These are phyloP conservation scores for Melaleuca quinquenervia DNA, from an alignment of 345 rosid genomes.

Conservation along the genomic window DNA sequence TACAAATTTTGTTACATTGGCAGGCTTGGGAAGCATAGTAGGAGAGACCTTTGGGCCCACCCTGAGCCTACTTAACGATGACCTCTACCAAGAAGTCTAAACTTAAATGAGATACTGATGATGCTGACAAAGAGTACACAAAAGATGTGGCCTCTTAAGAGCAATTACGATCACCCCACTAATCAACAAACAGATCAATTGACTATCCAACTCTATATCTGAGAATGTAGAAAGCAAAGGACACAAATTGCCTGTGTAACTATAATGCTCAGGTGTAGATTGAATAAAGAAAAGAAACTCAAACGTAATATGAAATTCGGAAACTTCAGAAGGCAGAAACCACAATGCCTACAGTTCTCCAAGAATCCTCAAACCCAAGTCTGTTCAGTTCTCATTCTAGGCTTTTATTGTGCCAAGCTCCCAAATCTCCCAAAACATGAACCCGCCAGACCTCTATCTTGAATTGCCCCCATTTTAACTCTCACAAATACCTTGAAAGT, in stretches of 20 bases:
- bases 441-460: background rate
- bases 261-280: background rate
- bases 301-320: background rate
- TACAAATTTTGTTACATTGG: background rate
- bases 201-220: background rate
- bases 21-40: background rate
- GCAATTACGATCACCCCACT: background rate
- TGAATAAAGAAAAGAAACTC: background rate
- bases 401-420: background rate
- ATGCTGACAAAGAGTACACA: background rate
- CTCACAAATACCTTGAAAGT: background rate
- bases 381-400: background rate
- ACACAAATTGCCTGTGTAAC: background rate
- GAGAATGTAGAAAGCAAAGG: background rate
- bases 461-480: background rate
- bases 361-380: background rate
- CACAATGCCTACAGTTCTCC: background rate
- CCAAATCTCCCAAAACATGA: background rate
- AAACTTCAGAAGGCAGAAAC: background rate
- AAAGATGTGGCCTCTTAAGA: background rate
- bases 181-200: background rate
- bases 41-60: background rate
- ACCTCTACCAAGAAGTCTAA: background rate
- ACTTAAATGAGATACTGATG: background rate
- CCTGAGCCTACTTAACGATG: background rate